Evolutionary conservation across 495 filamentous ascomycete species (phyloP), one percentile per base, ranked within the genome.

Genomic region (Aspergillus campestris): DNA sequence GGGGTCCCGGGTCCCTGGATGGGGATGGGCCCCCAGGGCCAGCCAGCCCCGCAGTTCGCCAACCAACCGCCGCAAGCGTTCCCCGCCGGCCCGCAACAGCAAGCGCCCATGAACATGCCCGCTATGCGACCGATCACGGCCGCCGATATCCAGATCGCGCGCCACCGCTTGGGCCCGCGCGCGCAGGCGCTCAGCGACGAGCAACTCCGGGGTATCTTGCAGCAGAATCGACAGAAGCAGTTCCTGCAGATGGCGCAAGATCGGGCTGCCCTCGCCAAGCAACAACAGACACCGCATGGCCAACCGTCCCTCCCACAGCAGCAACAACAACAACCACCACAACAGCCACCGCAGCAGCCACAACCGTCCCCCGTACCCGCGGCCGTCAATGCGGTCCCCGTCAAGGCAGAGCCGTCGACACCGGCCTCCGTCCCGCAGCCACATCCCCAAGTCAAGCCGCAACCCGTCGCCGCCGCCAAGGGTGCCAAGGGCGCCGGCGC

Each of bases 171-270:
- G 10, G 70, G 70, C 37, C 56, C 57, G 1, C 67, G 65, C 32
- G 60, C 65, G 41, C 57, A 65, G 39, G 60, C 59, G 13, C 46
- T 61, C 11, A 62, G 65, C 0, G 82, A 85, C 51, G 76, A 82
- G 0, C 72, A 79, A 38, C 69, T 86, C 36, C 70, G 67, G 15
- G 47, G 58, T 3, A 14, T 72, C 6, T 51, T 78, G 15, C 40
- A 62, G 14, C 60, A 45, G 36, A 67, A 64, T 32, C 60, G 62
- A 29, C 64, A 67, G 46, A 57, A 56, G 45, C 61, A 68, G 24
- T 42, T 56, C 3, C 48, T 67, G 51, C 64, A 66, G 38, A 40
- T 51, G n/a, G 64, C 57, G 0, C 61, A 64, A 39, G 53, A 49
- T 30, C 47, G 57, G 14, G 47, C 65, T 5, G 48, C 55, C 35